Base-by-base conservation (phyloP, 2,329 filamentous ascomycete genomes). In the Penicillium janthinellum region DNA sequence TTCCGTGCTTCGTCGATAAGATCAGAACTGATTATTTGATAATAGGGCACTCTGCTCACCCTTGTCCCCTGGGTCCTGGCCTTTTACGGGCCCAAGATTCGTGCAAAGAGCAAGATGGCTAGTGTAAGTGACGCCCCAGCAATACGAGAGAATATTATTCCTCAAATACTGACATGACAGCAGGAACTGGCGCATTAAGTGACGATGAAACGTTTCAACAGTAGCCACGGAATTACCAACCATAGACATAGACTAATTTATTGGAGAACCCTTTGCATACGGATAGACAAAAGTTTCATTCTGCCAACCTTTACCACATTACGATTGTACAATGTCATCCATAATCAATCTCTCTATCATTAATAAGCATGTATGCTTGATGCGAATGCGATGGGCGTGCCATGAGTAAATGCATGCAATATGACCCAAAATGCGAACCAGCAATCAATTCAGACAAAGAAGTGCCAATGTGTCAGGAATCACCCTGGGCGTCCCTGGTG, bases 11-110 rank as follows among this genome's bases (percentile, higher is more conserved):
- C 22, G 22, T 22, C 22, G 22, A 22, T 22, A 22, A 22, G 22
- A 22, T 22, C 22, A 22, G 22, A 22, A 22, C 22, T 22, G 22
- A 22, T 22, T 22, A 1, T 22, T 22, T 22, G 22, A 22, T 3
- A 22, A 22, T 28, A 78, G 72, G 84, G 83, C 2, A 79, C 81
- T 2, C 58, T 84, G 1, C 74, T 97, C 62, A 93, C 90, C 0
- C 73, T 90, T 1, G 92, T 96, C n/a, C 94, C 93, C 0, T 97
- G 92, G 90, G 87, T 93, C 0, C 74, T 97, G 54, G 84, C 93
- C 0, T 86, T 95, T 35, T 95, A 86, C 66, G 94, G 93, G 0
- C 86, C 89, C 37, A 84, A 71, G 64, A 96, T 97, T 63, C 82
- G 93, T 31, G 83, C 84, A 11, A 84, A 88, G 72, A 95, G 91